Conservation (phyloP, 306 rosid species). For the Arachis stenosperma region DNA sequence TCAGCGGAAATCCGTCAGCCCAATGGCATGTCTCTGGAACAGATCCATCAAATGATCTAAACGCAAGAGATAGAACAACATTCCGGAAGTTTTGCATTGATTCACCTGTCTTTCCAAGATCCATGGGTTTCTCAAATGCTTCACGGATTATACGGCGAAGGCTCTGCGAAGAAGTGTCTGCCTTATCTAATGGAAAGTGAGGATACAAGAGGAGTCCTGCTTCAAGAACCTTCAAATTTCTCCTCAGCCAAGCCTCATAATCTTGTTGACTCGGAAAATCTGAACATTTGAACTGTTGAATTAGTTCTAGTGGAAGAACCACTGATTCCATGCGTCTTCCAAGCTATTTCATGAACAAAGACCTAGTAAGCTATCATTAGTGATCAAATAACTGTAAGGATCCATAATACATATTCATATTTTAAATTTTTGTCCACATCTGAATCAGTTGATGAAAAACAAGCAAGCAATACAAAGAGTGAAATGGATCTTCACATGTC, state of each 20-base stretch:
- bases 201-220: conserved; percentile 80
- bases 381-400: conserved; percentile 27
- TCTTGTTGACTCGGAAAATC: conserved; percentile 80
- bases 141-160: conserved; percentile 60
- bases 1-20: conserved; percentile 96
- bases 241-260: conserved; percentile 79
- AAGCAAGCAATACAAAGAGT: conserved; percentile 35
- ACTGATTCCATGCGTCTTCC: conserved; percentile 80
- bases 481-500: conserved; percentile 17
- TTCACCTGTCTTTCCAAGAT: conserved; percentile 61
- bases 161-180: conserved; percentile 58
- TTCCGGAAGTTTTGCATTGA: conserved; percentile 64
- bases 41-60: conserved; percentile 77
- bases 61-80: conserved; percentile 71
- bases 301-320: conserved; percentile 89
- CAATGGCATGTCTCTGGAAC: conserved; percentile 73
- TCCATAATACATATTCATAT: conserved; percentile 16
- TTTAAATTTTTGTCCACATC: conserved; percentile 27
- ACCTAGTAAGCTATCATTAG: conserved; percentile 40
- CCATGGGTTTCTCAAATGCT: conserved; percentile 73
- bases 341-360: conserved; percentile 64
- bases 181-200: conserved; percentile 63
- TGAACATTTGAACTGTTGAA: conserved; percentile 73
- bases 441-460: conserved; percentile 14
- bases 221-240: conserved; percentile 83